Evolutionary conservation across 768 basidiomycete genomes (phyloP).

Genomic region (Tricholomella constricta): DNA sequence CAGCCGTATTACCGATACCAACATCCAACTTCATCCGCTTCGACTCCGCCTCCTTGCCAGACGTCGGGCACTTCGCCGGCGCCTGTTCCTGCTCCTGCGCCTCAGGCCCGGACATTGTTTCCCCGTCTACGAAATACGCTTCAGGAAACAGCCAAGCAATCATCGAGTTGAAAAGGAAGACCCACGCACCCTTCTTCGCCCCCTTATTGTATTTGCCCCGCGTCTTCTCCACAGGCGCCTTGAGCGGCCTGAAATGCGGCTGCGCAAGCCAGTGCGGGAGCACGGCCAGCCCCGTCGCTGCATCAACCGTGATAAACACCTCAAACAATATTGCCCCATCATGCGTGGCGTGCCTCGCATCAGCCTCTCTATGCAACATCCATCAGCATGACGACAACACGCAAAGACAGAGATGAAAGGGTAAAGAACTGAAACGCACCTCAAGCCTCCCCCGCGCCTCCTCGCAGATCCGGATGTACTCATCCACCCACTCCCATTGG

Average conservation of each 20-base stretch:
- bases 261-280: conserved; percentile 57
- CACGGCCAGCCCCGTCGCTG: conserved; percentile 36
- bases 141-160: too few species aligned
- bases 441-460: conserved; percentile 64
- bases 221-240: conserved; percentile 2
- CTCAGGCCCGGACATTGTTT: too few species aligned
- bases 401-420: conserved; percentile 4
- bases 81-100: too few species aligned
- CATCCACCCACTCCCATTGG: conserved; percentile 32
- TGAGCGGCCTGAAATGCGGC: conserved; percentile 60
- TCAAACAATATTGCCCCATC: conserved; percentile 25
- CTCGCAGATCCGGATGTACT: conserved; percentile 54
- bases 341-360: conserved; percentile 15
- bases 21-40: too few species aligned
- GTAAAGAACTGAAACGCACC: conserved; percentile 21
- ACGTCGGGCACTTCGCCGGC: too few species aligned
- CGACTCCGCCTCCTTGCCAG: too few species aligned
- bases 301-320: conserved; percentile 35
- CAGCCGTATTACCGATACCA: too few species aligned
- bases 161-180: not conserved
- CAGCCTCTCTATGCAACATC: conserved; percentile 25
- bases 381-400: not conserved
- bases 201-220: too few species aligned
- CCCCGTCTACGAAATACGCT: too few species aligned
- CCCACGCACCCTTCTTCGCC: not conserved